Conservation (phyloP, 2,329 filamentous ascomycete species). For the Colletotrichum chrysophilum region DNA sequence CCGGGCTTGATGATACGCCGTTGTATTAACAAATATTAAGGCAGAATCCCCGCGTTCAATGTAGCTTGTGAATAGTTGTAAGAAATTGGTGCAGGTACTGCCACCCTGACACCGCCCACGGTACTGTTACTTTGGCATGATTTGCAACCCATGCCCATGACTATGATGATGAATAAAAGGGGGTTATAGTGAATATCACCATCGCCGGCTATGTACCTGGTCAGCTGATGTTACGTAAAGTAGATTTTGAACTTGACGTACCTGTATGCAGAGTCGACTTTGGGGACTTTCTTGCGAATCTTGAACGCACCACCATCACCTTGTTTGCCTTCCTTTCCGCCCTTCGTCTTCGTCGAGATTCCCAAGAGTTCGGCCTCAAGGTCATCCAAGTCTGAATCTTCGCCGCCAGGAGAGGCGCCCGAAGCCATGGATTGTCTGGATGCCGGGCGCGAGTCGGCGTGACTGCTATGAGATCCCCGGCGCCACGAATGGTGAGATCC, state of each 20-base stretch:
- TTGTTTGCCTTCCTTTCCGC: conserved; percentile 30
- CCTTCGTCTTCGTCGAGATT: conserved; percentile 30
- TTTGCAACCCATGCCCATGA: background rate
- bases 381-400: conserved; percentile 40
- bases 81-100: background rate
- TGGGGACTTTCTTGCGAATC: conserved; percentile 35
- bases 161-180: background rate
- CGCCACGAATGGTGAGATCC: background rate
- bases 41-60: background rate
- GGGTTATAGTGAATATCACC: conserved; percentile 25
- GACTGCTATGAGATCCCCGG: conserved; percentile 5
- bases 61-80: background rate
- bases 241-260: conserved; percentile 21
- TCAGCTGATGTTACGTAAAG: background rate
- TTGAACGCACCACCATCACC: conserved; percentile 26
- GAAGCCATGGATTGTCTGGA: conserved; percentile 14
- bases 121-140: background rate
- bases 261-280: conserved; percentile 44
- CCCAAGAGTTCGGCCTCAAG: conserved; percentile 44
- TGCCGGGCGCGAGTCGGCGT: conserved; percentile 11
- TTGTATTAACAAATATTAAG: background rate
- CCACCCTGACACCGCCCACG: background rate
- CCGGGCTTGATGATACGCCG: background rate
- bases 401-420: background rate
- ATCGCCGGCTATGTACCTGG: conserved; percentile 35